Evolutionary conservation across 306 rosid species (phyloP), one percentile per base, ranked within the genome.

Genomic region (Prunus persica): DNA sequence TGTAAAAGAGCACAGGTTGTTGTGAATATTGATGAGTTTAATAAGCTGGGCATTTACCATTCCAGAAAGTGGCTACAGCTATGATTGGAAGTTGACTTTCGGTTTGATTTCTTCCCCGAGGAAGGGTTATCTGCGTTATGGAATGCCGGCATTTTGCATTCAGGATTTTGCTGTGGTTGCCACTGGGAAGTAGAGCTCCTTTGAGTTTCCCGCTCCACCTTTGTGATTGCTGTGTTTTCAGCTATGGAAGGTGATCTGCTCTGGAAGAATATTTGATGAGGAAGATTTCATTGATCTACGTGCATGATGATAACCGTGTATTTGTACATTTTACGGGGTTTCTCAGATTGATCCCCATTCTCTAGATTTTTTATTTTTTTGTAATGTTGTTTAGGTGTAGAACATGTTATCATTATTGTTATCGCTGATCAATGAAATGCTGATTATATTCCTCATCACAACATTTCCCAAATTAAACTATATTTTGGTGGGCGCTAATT

Each of bases 281-380:
- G 72, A 60, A 71, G 76, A 65, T 52, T 67, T 72, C 51, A 67
- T 41, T 71, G 55, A 62, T 81, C 58, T 64, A 22, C 72, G 71
- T 78, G 71, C 74, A 80, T 20, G 11, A 56, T 20, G 62, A 46
- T 65, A 54, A 28, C 60, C 41, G 16, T 78, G 75, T 55, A 61
- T 25, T 10, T 73, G 77, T 25, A 46, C 82, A 64, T 84, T 52
- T 43, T 60, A 27, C 24, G 81, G 88, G 89, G 76, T 76, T 27
- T 71, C 72, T 63, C 74, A 66, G 60, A 72, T 38, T 46, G 77
- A n/a, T 82, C 88, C 86, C 74, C 58, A 28, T 52, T 51, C 72
- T 56, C 15, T 67, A 54, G 52, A 3, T 61, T 22, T 51, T 76
- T 18, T 24, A 0, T 24, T 71, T 73, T 2, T 16, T 62, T 62